These are phyloP conservation scores for Pelargonium australe DNA, from an alignment of 441 rosid species.

Conservation along the genomic window DNA sequence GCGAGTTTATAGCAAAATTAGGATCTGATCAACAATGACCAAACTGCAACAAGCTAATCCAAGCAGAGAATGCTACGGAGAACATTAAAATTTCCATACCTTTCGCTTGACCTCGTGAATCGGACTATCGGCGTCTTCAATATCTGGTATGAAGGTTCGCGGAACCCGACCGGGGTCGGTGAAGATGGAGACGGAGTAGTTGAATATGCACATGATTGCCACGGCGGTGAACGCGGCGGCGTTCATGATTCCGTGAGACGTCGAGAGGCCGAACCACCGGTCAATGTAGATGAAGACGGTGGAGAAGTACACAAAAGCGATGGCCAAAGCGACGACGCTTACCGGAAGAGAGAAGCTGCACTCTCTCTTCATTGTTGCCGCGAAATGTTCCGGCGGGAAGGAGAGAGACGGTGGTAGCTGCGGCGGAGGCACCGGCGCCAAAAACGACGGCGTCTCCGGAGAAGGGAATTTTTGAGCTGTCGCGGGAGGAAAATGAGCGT, in stretches of 20 bases:
- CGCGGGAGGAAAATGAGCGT: constrained; percentile 5
- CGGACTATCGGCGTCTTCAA: constrained; percentile 56
- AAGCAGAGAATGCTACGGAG: background rate
- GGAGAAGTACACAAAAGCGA: constrained; percentile 54
- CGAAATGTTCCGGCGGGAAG: background rate
- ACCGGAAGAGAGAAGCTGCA: constrained; percentile 57
- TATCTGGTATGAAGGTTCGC: constrained; percentile 53
- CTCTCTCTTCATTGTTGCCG: constrained; percentile 46
- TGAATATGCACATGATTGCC: constrained; percentile 53
- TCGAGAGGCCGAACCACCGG: constrained; percentile 74
- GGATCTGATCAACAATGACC: background rate
- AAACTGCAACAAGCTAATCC: background rate
- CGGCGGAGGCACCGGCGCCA: constrained; percentile 49
- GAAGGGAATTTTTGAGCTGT: background rate
- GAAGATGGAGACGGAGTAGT: constrained; percentile 47
- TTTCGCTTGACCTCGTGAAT: background rate
- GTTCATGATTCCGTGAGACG: constrained; percentile 74
- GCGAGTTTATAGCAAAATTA: background rate
- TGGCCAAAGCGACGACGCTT: constrained; percentile 49
- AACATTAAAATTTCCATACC: background rate
- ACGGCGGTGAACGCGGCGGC: constrained; percentile 57
- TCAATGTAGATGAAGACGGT: constrained; percentile 78
- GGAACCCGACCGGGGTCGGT: constrained; percentile 92
- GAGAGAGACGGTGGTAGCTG: constrained; percentile 5
- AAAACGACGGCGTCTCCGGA: constrained; percentile 58